Evolutionary conservation across 129 eudicot genomes (phyloP).

Genomic region (Sambucus nigra): DNA sequence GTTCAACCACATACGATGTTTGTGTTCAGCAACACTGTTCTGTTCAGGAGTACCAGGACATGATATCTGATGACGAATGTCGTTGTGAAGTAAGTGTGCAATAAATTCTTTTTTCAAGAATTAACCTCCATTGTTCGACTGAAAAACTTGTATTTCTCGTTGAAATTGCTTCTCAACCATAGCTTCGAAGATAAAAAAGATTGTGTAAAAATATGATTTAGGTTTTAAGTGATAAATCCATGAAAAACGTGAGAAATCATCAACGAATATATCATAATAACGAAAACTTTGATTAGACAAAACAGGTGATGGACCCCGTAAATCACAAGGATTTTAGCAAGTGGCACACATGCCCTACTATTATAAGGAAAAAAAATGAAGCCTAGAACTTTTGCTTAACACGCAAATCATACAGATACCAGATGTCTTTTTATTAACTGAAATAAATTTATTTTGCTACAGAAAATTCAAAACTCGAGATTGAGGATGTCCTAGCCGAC

Average conservation of each 20-base stretch:
- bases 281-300: neutral
- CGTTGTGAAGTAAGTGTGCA: neutral
- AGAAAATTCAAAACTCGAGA: neutral
- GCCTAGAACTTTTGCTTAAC: neutral
- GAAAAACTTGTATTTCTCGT: neutral
- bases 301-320: neutral
- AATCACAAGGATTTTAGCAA: neutral
- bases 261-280: neutral
- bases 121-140: neutral
- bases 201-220: neutral
- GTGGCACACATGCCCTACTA: too few relatives aligned
- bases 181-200: neutral
- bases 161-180: neutral
- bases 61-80: neutral
- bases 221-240: neutral
- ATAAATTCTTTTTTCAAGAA: neutral
- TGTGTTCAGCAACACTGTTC: neutral
- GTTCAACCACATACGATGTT: neutral
- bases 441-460: neutral
- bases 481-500: neutral
- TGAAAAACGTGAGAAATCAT: neutral
- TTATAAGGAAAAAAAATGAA: neutral
- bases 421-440: neutral
- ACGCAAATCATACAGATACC: neutral
- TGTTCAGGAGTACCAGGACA: slow-evolving; percentile 1